These are phyloP conservation scores for Phialophora tarda DNA, from an alignment of 2,329 filamentous ascomycete species.

Conservation along the genomic window DNA sequence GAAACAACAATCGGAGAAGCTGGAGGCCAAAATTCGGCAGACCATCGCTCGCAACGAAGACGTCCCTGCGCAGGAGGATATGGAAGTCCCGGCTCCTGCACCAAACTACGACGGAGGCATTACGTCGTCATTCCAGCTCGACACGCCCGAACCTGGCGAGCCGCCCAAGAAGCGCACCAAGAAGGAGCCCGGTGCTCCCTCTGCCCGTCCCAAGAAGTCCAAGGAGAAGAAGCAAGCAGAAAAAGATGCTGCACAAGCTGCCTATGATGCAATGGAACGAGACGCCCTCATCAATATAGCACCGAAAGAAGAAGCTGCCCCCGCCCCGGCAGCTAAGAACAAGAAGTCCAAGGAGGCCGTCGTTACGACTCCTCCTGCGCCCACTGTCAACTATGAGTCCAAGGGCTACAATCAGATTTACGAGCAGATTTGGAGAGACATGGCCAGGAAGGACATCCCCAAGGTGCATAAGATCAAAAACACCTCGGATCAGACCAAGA, in stretches of 20 bases:
- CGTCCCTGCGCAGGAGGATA: constrained; percentile 69
- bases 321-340: constrained; percentile 52
- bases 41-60: constrained; percentile 87
- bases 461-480: constrained; percentile 90
- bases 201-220: constrained; percentile 81
- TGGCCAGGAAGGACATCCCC: constrained; percentile 89
- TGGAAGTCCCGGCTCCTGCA: constrained; percentile 74
- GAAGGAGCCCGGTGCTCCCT: constrained; percentile 53
- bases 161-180: constrained; percentile 61
- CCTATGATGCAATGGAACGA: constrained; percentile 70
- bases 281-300: constrained; percentile 57
- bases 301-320: constrained; percentile 62
- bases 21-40: constrained; percentile 89
- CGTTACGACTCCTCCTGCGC: constrained; percentile 51
- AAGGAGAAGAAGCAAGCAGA: constrained; percentile 73
- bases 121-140: constrained; percentile 81
- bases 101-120: constrained; percentile 83
- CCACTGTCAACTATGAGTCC: constrained; percentile 74
- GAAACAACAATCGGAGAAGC: constrained; percentile 83
- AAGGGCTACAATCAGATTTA: constrained; percentile 97
- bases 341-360: constrained; percentile 50
- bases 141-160: constrained; percentile 57
- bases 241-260: constrained; percentile 80
- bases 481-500: constrained; percentile 82
- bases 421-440: constrained; percentile 94